A percentile compares a stretch with the other conserved stretches of the same genome.
Evolutionary conservation across 2,329 filamentous ascomycete genomes (phyloP).

Genomic region (Trichoderma atroviride): DNA sequence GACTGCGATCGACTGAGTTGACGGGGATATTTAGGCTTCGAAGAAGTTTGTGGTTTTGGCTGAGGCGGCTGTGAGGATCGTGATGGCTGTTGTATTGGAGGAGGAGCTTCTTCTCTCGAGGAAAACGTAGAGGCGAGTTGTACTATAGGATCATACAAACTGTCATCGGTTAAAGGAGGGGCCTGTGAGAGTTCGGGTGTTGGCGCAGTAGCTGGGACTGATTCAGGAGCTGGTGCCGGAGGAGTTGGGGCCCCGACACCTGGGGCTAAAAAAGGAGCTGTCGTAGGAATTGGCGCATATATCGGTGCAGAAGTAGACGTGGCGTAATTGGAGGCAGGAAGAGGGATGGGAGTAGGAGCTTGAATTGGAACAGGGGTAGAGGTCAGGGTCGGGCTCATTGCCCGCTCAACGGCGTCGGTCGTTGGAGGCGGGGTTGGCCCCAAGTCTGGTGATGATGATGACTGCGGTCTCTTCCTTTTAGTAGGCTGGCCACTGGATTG

Average conservation of each 20-base stretch:
- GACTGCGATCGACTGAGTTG: slow-evolving; percentile 43
- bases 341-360: slow-evolving; percentile 15
- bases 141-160: slow-evolving; percentile 21
- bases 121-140: slow-evolving; percentile 26
- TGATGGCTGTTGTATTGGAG: background rate
- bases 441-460: slow-evolving; percentile 33
- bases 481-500: slow-evolving; percentile 26
- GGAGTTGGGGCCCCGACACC: background rate
- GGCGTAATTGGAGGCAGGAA: slow-evolving; percentile 16
- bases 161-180: slow-evolving; percentile 22
- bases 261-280: background rate
- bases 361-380: slow-evolving; percentile 5
- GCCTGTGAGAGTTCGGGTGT: slow-evolving; percentile 25
- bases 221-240: background rate
- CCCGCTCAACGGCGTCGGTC: slow-evolving; percentile 43
- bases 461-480: slow-evolving; percentile 30
- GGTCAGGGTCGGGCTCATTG: slow-evolving; percentile 33
- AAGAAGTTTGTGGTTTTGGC: slow-evolving; percentile 14
- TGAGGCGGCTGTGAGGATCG: slow-evolving; percentile 10
- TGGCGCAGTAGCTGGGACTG: slow-evolving; percentile 25
- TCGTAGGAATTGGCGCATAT: slow-evolving; percentile 6
- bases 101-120: slow-evolving; percentile 13
- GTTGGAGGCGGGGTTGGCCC: slow-evolving; percentile 46
- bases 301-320: background rate
- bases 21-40: slow-evolving; percentile 33